Evolutionary conservation across 345 rosid species (phyloP), one percentile per base, ranked within the genome.

Genomic region (Alliaria petiolata): DNA sequence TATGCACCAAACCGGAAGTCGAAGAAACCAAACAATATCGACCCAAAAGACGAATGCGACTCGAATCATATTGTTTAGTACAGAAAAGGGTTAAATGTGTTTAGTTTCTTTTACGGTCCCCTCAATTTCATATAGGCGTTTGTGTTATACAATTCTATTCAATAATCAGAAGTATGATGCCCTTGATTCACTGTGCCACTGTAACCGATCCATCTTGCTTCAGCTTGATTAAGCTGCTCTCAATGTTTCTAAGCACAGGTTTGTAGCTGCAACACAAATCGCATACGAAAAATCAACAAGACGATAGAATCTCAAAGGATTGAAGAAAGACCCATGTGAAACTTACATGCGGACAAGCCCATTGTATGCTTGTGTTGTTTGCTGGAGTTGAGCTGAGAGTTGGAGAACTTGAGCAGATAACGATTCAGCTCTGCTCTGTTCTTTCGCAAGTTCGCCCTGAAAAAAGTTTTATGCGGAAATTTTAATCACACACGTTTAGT

Each of bases 341-440:
- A 81, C 89, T 86, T 78, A 91, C 98, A 85, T 75, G 64, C 89
- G 95, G 16, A 86, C 58, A 30, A 93, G 95, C 52, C 86, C 79
- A 72, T 80, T 87, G 69, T 85, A 91, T 62, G 96, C 90, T 76
- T 89, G 96, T 25, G 91, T 84, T 51, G 87, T 81, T 76, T 83
- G 90, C 69, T 87, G 97, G 71, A 89, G 92, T 73, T 81, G 83
- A 2, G 85, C 89, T 36, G 95, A 88, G 17, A 91, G 85, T 81
- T 84, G 92, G 80, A 91, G 80, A 43, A 95, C 87, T 84, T 95
- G 93, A 1, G 95, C 90, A 3, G 97, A 85, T 30, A 95, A 77
- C 7, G 87, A 77, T 72, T 91, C 99, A 0, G 95, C 96, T 85
- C 84, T 82, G 82, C 89, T 87, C 80, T 88, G 95, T 81, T 88